These are phyloP conservation scores for Penicillium longicatenatum DNA, from an alignment of 495 filamentous ascomycete species.

Conservation along the genomic window DNA sequence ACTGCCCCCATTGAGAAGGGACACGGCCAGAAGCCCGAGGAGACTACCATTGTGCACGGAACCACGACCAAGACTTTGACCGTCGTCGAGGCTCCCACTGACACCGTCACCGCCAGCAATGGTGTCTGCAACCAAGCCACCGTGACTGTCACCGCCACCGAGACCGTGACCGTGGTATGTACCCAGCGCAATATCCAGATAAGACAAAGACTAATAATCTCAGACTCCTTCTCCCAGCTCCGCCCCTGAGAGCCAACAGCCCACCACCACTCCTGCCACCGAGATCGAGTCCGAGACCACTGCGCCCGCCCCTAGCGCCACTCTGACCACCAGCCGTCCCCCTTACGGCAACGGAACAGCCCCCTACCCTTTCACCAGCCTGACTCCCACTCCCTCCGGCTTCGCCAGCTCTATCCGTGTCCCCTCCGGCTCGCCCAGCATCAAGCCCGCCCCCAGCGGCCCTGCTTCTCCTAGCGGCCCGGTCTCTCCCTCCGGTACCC, in stretches of 20 bases:
- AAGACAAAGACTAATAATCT: slow-evolving; percentile 3
- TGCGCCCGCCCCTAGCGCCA: slow-evolving; percentile 24
- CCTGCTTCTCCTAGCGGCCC: slow-evolving; percentile 2
- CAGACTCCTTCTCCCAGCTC: slow-evolving; percentile 18
- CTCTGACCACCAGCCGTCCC: slow-evolving; percentile 22
- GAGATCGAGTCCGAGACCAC: slow-evolving; percentile 13
- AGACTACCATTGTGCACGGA: slow-evolving; percentile 28
- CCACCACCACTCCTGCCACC: slow-evolving; percentile 14
- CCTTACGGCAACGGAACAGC: slow-evolving; percentile 42
- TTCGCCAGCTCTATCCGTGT: slow-evolving; percentile 28
- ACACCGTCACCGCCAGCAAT: slow-evolving; percentile 16
- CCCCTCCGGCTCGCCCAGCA: slow-evolving; percentile 14
- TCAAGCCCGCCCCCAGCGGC: slow-evolving; percentile 21
- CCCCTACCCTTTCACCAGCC: slow-evolving; percentile 26
- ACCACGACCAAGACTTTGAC: slow-evolving; percentile 36
- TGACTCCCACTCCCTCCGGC: slow-evolving; percentile 36
- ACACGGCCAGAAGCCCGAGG: slow-evolving; percentile 1
- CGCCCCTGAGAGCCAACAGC: slow-evolving; percentile 15
- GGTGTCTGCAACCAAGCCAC: slow-evolving; percentile 24
- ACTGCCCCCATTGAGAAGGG: slow-evolving; percentile 9
- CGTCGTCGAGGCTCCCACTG: slow-evolving; percentile 28
- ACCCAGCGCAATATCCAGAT: not conserved
- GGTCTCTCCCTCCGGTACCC: slow-evolving; percentile 6
- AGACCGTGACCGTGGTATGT: slow-evolving; percentile 33
- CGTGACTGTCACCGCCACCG: slow-evolving; percentile 29